Evolutionary conservation across 139 green algal genomes (phyloP).

Genomic region (Monoraphidium neglectum): DNA sequence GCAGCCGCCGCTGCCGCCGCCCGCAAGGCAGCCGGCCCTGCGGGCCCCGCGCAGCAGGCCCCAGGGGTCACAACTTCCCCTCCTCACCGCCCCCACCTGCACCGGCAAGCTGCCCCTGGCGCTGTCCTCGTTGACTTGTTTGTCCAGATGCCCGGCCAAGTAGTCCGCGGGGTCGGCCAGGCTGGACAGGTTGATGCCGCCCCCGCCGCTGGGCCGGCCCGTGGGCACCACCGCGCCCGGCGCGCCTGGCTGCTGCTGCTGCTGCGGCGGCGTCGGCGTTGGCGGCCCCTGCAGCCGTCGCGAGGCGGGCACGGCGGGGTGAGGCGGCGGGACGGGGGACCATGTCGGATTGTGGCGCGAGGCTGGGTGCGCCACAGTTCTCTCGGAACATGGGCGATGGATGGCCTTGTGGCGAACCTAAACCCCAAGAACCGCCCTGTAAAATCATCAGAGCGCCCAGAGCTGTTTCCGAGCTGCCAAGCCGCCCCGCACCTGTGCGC

Average conservation of each 20-base stretch:
- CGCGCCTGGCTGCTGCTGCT: neutral
- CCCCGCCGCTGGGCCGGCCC: neutral
- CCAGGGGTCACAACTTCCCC: neutral
- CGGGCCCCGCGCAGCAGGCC: neutral
- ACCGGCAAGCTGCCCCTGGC: conserved; percentile 33
- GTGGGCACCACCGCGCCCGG: neutral
- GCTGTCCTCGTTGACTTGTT: conserved; percentile 43
- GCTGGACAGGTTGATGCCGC: conserved; percentile 18
- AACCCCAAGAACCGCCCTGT: too few species aligned
- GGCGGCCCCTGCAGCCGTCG: too few species aligned
- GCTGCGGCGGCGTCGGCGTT: too few species aligned
- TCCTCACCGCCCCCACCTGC: too few species aligned
- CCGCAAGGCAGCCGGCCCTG: neutral
- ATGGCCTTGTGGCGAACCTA: too few species aligned
- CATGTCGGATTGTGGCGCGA: too few species aligned
- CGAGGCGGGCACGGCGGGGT: too few species aligned
- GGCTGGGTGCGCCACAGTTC: too few species aligned
- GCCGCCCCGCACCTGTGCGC: neutral
- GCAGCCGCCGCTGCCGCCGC: too few species aligned
- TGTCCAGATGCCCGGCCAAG: conserved; percentile 47
- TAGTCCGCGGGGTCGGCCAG: conserved; percentile 39
- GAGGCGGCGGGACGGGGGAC: too few species aligned
- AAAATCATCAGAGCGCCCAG: neutral
- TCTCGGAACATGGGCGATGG: too few species aligned
- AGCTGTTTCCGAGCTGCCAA: neutral